phyloP scores from a whole-genome alignment of 2,329 filamentous ascomycete genomes.

The Lecanicillium sp. region DNA sequence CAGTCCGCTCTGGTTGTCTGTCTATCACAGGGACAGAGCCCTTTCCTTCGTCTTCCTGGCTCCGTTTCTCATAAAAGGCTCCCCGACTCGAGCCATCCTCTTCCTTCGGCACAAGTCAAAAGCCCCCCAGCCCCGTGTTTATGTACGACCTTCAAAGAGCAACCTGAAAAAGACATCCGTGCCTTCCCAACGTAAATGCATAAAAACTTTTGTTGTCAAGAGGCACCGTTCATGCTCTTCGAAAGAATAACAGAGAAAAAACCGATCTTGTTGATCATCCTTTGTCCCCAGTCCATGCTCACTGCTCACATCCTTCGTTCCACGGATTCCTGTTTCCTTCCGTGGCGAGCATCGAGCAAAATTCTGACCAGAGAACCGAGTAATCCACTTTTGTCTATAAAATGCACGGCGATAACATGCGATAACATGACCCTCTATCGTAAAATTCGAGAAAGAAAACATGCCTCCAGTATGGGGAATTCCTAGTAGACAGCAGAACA shows the following conservation, averaged over 20 bases:
- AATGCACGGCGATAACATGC: slow-evolving; percentile 35
- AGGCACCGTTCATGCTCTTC: slow-evolving; percentile 27
- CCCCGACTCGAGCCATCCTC: slow-evolving; percentile 13
- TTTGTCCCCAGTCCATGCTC: slow-evolving; percentile 23
- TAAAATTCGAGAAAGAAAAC: slow-evolving; percentile 25
- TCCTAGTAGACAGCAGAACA: slow-evolving; percentile 26
- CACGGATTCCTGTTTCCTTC: slow-evolving; percentile 13
- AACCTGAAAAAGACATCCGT: slow-evolving; percentile 19
- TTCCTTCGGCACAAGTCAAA: slow-evolving; percentile 23
- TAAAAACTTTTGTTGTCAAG: slow-evolving; percentile 28
- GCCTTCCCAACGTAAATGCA: slow-evolving; percentile 26
- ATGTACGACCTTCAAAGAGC: slow-evolving; percentile 17
- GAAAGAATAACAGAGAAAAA: slow-evolving; percentile 24
- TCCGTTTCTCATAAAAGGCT: slow-evolving; percentile 17
- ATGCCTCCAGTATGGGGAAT: slow-evolving; percentile 26
- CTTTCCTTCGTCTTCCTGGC: slow-evolving; percentile 14
- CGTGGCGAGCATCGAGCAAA: slow-evolving; percentile 24
- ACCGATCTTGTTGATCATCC: slow-evolving; percentile 23
- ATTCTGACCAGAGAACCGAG: slow-evolving; percentile 46
- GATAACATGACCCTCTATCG: slow-evolving; percentile 37
- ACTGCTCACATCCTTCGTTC: slow-evolving; percentile 19
- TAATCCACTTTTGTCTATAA: slow-evolving; percentile 61
- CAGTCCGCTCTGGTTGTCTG: slow-evolving; percentile 22
- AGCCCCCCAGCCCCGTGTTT: slow-evolving; percentile 17
- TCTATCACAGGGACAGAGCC: slow-evolving; percentile 22